phyloP scores from a whole-genome alignment of 1,284 basidiomycete species.

The Fomitopsis pinicola region DNA sequence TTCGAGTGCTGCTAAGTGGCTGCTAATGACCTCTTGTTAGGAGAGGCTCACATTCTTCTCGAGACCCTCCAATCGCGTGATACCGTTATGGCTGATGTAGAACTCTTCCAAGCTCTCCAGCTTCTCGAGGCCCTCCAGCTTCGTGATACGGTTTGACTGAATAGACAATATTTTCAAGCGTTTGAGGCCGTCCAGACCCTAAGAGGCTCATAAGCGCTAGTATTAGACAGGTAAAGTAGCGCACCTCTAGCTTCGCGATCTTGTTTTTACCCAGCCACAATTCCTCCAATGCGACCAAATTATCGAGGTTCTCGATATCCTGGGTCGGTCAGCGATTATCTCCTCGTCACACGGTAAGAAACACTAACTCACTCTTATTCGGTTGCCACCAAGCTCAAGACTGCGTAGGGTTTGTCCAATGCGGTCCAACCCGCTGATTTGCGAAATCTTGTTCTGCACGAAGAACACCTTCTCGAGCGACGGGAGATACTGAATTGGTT shows the following conservation, averaged over 20 bases:
- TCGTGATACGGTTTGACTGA: conserved; percentile 92
- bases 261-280: conserved; percentile 99
- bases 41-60: conserved; percentile 66
- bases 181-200: conserved; percentile 63
- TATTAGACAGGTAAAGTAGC: conserved; percentile 6
- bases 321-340: conserved; percentile 24
- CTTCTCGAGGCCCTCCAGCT: conserved; percentile 75
- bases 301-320: conserved; percentile 88
- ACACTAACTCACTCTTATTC: conserved; percentile 58
- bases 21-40: neutral
- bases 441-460: conserved; percentile 93
- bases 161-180: conserved; percentile 81
- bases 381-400: conserved; percentile 92
- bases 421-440: conserved; percentile 63
- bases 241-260: conserved; percentile 81
- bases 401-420: conserved; percentile 68
- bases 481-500: conserved; percentile 51
- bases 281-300: conserved; percentile 81
- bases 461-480: conserved; percentile 84
- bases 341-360: neutral
- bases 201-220: neutral
- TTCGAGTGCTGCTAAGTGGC: neutral
- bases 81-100: conserved; percentile 93
- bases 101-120: conserved; percentile 82
- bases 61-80: conserved; percentile 82